Percentiles rank a stretch among this genome's conserved stretches.
These are phyloP conservation scores for Salix purpurea DNA, from an alignment of 345 rosid genomes.

Conservation along the genomic window DNA sequence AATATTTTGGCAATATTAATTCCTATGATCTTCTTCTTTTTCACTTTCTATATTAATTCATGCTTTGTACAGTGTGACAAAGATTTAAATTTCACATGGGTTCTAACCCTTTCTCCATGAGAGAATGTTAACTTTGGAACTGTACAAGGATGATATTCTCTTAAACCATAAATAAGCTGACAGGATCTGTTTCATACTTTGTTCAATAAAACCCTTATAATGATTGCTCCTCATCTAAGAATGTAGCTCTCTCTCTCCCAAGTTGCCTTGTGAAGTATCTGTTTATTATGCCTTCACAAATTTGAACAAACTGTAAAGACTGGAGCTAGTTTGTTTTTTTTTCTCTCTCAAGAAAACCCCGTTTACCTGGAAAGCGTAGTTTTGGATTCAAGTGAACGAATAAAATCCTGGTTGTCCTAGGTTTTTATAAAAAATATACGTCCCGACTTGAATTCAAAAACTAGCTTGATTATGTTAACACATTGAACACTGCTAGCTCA, in stretches of 20 bases:
- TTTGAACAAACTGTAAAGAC: background rate
- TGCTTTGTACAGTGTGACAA: conserved; percentile 20
- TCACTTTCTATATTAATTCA: background rate
- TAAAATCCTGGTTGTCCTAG: too few species aligned
- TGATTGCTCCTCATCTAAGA: background rate
- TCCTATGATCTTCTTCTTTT: background rate
- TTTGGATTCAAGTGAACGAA: rapidly evolving
- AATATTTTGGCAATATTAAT: background rate
- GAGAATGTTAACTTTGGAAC: conserved; percentile 24
- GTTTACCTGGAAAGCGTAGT: too few species aligned
- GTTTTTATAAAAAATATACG: rapidly evolving
- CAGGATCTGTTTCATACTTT: background rate
- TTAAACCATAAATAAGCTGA: background rate
- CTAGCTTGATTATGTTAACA: background rate
- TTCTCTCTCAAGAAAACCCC: too few species aligned
- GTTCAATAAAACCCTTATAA: background rate
- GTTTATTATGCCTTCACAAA: background rate
- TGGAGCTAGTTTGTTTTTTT: background rate
- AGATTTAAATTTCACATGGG: conserved; percentile 16
- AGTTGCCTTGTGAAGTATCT: background rate
- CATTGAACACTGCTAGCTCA: background rate
- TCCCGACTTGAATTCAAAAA: too few species aligned
- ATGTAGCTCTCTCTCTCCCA: background rate
- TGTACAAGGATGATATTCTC: conserved; percentile 24
- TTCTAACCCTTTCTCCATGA: background rate